Conservation (phyloP, 1,284 basidiomycete genomes). For the Flammula alnicola region DNA sequence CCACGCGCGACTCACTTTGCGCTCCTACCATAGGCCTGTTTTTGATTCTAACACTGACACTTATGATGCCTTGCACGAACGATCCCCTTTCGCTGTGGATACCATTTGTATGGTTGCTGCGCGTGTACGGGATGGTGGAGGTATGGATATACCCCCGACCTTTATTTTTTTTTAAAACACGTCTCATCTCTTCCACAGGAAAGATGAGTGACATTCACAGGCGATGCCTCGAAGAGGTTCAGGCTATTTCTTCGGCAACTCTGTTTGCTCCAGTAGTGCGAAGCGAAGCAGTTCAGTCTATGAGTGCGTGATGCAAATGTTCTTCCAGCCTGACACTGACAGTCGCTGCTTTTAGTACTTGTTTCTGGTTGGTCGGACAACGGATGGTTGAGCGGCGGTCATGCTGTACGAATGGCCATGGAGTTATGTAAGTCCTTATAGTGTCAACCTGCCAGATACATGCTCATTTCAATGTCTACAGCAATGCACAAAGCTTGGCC, state of each 20-base stretch:
- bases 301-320: constrained; percentile 61
- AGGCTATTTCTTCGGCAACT: constrained; percentile 82
- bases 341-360: constrained; percentile 56
- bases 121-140: constrained; percentile 85
- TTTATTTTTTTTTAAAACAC: neutral
- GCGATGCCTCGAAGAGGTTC: constrained; percentile 80
- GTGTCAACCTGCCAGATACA: neutral
- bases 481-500: constrained; percentile 92
- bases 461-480: constrained; percentile 30
- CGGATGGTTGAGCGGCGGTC: constrained; percentile 89
- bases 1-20: neutral
- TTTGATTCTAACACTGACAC: constrained; percentile 82
- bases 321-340: constrained; percentile 5
- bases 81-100: constrained; percentile 85
- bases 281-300: constrained; percentile 87
- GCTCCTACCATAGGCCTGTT: constrained; percentile 54
- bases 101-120: constrained; percentile 91
- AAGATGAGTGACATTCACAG: constrained; percentile 67
- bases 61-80: constrained; percentile 77
- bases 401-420: constrained; percentile 92
- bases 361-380: constrained; percentile 91
- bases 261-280: constrained; percentile 84
- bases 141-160: constrained; percentile 46
- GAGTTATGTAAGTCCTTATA: constrained; percentile 71
- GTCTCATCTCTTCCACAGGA: constrained; percentile 36